Evolutionary conservation across 305 asterid species (phyloP), one percentile per base, ranked within the genome.

Genomic region (Solanum hybrid): DNA sequence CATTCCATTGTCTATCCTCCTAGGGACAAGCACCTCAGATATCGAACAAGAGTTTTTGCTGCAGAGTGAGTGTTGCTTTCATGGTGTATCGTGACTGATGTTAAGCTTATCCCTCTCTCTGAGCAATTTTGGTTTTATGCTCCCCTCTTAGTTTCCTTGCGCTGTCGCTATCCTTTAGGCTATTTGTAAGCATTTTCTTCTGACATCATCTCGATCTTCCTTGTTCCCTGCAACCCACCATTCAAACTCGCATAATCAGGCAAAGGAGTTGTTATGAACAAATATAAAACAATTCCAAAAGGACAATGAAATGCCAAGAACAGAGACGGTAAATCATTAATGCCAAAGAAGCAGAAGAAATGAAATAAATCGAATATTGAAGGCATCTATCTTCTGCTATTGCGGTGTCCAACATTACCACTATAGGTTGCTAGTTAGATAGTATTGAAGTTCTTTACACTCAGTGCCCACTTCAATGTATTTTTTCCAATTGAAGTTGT

Each of bases 1-100:
- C 93, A 91, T 90, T 90, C 96, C 87, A 92, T 88, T 87, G 93
- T 93, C 86, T 93, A 91, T 92, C 91, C 93, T 90, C 88, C 95
- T 91, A 95, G 95, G 91, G 97, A 96, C 91, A 97, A 95, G 94
- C 99, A 95, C 96, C 97, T 98, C 92, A 94, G 99, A 96, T 96
- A 96, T 89, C 97, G 99, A 88, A 98, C 99, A 69, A 94, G 98
- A 94, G 95, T 96, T 90, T 98, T 98, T 92, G 99, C 99, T 88
- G 98, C 99, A 40, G 99, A 98, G 99, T 98, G 96, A 88, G 98
- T 93, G 85, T 77, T 87, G 85, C 89, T 89, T 27, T 51, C 42
- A 32, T 60, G 88, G 89, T 77, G 72, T 87, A 27, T 29, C 20
- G 35, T 56, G 76, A 29, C 4, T 80, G 66, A 80, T 80, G 31